These are phyloP conservation scores for Termitomyces sp. DNA, from an alignment of 768 basidiomycete genomes.

Conservation along the genomic window DNA sequence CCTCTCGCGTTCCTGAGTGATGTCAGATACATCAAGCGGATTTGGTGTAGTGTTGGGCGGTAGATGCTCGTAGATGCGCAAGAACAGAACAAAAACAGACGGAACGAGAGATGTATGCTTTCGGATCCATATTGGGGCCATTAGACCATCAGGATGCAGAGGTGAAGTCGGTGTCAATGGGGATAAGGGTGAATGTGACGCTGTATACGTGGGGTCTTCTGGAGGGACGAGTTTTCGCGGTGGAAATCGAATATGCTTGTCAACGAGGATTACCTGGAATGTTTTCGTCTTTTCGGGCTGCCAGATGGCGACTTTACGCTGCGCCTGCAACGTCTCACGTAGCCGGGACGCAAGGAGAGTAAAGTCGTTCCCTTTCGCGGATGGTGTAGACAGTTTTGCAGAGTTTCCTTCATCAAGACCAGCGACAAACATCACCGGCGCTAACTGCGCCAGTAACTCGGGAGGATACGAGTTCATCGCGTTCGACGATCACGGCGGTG, in stretches of 20 bases:
- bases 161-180: conserved; percentile 87
- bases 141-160: conserved; percentile 89
- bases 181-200: conserved; percentile 87
- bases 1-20: conserved; percentile 50
- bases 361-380: conserved; percentile 54
- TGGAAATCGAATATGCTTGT: conserved; percentile 80
- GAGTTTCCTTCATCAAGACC: conserved; percentile 52
- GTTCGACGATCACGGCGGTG: not conserved
- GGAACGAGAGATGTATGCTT: conserved; percentile 93
- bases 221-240: conserved; percentile 70
- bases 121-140: conserved; percentile 96
- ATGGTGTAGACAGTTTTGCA: conserved; percentile 16
- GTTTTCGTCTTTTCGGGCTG: conserved; percentile 64
- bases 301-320: conserved; percentile 66
- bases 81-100: conserved; percentile 89
- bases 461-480: conserved; percentile 90
- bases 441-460: conserved; percentile 84
- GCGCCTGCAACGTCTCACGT: conserved; percentile 60
- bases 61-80: conserved; percentile 72
- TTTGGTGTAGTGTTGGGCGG: conserved; percentile 33
- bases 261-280: conserved; percentile 83
- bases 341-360: conserved; percentile 51
- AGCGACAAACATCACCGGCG: conserved; percentile 93
- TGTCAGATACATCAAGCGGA: conserved; percentile 50
- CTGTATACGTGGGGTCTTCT: conserved; percentile 50